A percentile compares a stretch with the other conserved stretches of the same genome.
Evolutionary conservation across 1,139 yeast genomes (phyloP).

Genomic region (Petasospora rhodanensis): DNA sequence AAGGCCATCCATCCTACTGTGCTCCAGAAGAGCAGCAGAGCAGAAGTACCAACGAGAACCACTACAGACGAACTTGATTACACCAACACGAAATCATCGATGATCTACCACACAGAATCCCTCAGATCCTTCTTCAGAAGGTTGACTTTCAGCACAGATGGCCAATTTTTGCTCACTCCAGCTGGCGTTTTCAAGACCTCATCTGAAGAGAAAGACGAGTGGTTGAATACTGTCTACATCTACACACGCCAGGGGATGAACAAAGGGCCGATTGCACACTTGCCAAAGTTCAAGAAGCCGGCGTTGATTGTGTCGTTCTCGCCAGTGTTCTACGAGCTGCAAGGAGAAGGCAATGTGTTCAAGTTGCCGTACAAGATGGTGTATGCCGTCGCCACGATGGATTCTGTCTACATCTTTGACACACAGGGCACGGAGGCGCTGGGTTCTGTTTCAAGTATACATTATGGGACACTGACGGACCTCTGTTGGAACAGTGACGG

Average conservation of each 20-base stretch:
- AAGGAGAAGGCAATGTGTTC: conserved; percentile 34
- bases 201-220: conserved; percentile 30
- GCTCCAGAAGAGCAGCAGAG: conserved; percentile 38
- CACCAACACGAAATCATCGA: conserved; percentile 30
- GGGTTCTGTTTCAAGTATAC: conserved; percentile 73
- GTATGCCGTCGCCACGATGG: conserved; percentile 92
- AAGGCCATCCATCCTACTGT: conserved; percentile 41
- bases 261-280: conserved; percentile 65
- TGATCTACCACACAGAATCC: conserved; percentile 77
- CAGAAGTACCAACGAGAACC: conserved; percentile 38
- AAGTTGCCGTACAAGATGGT: conserved; percentile 70
- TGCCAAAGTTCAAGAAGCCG: conserved; percentile 79
- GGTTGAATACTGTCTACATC: conserved; percentile 66
- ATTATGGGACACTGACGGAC: conserved; percentile 86
- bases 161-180: conserved; percentile 73
- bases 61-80: conserved; percentile 2
- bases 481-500: conserved; percentile 83
- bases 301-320: conserved; percentile 79
- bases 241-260: conserved; percentile 67
- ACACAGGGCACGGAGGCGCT: conserved; percentile 67
- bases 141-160: conserved; percentile 85
- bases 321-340: conserved; percentile 53
- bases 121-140: conserved; percentile 87
- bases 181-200: conserved; percentile 62
- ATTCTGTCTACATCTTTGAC: conserved; percentile 77